Percentiles rank a stretch among this genome's conserved stretches.
phyloP scores from a whole-genome alignment of 2,329 filamentous ascomycete species.

The Elsinoe ampelina region DNA sequence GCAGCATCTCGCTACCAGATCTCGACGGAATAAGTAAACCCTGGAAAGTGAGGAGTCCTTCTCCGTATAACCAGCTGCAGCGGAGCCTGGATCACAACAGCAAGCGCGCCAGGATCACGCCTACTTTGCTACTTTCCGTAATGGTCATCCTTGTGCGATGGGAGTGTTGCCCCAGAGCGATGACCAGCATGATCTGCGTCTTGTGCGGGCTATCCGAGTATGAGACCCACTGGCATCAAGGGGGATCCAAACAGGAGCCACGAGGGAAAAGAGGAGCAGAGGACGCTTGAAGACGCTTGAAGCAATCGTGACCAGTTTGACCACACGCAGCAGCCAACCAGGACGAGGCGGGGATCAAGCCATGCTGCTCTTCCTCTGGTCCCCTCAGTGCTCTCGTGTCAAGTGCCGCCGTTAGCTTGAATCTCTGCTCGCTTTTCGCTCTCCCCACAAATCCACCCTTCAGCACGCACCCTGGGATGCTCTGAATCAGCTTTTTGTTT shows the following conservation, averaged over 20 bases:
- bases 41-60: conserved; percentile 1
- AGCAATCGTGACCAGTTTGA: not conserved
- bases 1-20: not conserved
- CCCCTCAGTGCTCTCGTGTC: conserved; percentile 8
- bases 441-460: conserved; percentile 5
- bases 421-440: conserved; percentile 7
- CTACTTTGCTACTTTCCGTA: not conserved
- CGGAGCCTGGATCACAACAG: conserved; percentile 2
- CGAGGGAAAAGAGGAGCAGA: not conserved
- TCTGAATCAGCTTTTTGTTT: conserved; percentile 12
- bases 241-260: not conserved
- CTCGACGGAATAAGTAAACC: conserved; percentile 4
- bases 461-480: conserved; percentile 3
- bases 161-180: not conserved
- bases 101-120: not conserved
- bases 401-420: conserved; percentile 9
- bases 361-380: not conserved
- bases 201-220: not conserved
- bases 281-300: not conserved
- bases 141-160: conserved; percentile 10
- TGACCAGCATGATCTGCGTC: not conserved
- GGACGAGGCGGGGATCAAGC: conserved; percentile 5
- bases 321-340: not conserved
- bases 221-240: conserved; percentile 5
- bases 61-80: conserved; percentile 4